Base-by-base conservation (phyloP, 2,329 filamentous ascomycete species). In the Ilyonectria sp. region DNA sequence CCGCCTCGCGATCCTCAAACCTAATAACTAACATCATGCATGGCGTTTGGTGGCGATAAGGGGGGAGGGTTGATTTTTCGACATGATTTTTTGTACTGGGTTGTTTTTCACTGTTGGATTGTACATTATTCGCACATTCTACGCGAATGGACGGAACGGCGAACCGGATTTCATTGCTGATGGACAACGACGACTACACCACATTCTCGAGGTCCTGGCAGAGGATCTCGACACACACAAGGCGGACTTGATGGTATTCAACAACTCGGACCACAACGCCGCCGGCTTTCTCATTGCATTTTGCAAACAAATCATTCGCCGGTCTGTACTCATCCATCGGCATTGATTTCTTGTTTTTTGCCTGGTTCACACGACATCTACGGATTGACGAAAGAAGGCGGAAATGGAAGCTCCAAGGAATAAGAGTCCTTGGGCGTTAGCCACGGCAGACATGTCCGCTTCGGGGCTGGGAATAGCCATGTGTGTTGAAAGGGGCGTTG, bases 81-180 rank as follows among this genome's bases (percentile, higher is more conserved):
- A 77, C 73, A 77, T 77, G 75, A 69, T 69, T 75, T 77, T 75
- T 74, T 75, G 72, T 76, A 75, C 69, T 69, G 68, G 69, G 69
- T 69, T 71, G 74, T 69, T 77, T 78, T 78, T 61, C 63, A 56
- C 60, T 78, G 76, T 82, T 81, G 80, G 79, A 82, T 81, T 82
- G 81, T 82, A 82, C 76, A 82, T 78, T 82, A 81, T 79, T 81
- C 79, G 79, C 79, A 74, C 73, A 72, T 76, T 75, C 68, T 74
- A 74, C 75, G 81, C 81, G 81, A 80, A 81, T 77, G 71, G 78
- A 76, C 71, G 76, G 74, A 76, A 74, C 65, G 76, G 79, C 79
- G 76, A 79, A 76, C 70, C 68, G 75, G 78, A 72, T 61, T 73
- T 75, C 72, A 76, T 73, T 76, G 75, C 75, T 76, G 72, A 77